A percentile compares a stretch with the other conserved stretches of the same genome.
Conservation (phyloP, 805 yeast genomes). For the Sungouiella blattae region DNA sequence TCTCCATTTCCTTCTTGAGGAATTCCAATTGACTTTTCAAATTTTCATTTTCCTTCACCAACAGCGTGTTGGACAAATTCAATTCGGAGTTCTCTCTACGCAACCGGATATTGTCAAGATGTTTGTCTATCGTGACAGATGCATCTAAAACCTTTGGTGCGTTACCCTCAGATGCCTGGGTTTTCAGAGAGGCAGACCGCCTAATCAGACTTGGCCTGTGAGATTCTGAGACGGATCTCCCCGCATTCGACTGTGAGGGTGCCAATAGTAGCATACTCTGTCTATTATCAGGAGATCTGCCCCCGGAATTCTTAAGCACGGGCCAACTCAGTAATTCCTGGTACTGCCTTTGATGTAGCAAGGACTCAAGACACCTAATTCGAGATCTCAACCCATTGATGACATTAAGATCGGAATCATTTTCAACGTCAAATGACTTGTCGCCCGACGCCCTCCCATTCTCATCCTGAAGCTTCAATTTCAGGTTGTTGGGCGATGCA, state of each 20-base stretch:
- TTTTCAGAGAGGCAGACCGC: not conserved
- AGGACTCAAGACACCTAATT: constrained; percentile 71
- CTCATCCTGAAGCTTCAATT: not conserved
- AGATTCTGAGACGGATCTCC: constrained; percentile 6
- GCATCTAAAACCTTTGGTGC: constrained; percentile 28
- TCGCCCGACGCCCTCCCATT: not conserved
- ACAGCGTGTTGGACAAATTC: constrained; percentile 1
- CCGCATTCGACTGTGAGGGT: not conserved
- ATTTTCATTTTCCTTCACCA: constrained; percentile 9
- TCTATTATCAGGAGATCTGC: constrained; percentile 4
- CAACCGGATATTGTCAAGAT: constrained; percentile 38
- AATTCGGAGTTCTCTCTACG: constrained; percentile 27
- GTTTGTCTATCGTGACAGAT: constrained; percentile 38
- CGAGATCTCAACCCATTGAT: constrained; percentile 65
- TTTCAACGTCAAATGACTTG: constrained; percentile 13
- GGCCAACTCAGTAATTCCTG: constrained; percentile 50
- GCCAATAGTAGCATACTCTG: constrained; percentile 14
- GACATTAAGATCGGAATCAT: constrained; percentile 30
- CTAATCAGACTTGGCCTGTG: too few relatives aligned
- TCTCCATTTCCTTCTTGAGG: constrained; percentile 4
- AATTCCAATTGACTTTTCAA: constrained; percentile 7
- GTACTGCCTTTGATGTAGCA: constrained; percentile 71
- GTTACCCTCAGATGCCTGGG: not conserved
- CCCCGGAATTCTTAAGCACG: constrained; percentile 13
- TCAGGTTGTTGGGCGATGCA: not conserved